phyloP scores from a whole-genome alignment of 345 rosid genomes.

The Adansonia digitata region DNA sequence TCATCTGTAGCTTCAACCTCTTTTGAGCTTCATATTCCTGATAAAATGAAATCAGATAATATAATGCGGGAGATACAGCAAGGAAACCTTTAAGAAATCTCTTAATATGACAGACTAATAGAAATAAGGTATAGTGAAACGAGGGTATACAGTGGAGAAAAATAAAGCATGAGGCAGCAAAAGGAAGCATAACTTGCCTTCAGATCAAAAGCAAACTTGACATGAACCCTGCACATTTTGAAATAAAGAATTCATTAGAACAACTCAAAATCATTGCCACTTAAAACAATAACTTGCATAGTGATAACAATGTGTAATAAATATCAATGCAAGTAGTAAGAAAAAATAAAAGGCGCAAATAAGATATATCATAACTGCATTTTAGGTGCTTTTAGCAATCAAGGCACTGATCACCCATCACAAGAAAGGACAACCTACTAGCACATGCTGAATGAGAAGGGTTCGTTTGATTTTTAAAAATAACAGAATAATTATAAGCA shows the following conservation, averaged over 20 bases:
- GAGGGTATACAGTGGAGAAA: background rate
- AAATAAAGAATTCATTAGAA: constrained; percentile 14
- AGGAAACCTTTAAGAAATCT: background rate
- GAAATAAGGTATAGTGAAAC: background rate
- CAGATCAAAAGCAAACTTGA: constrained; percentile 79
- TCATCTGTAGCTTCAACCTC: constrained; percentile 61
- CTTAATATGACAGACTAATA: background rate
- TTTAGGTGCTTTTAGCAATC: background rate
- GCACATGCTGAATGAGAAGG: background rate
- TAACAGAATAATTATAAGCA: background rate
- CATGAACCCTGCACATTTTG: constrained; percentile 59
- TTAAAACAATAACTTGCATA: background rate
- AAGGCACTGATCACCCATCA: background rate
- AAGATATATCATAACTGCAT: constrained; percentile 1
- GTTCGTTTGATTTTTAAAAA: background rate
- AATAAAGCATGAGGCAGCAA: background rate
- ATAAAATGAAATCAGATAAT: background rate
- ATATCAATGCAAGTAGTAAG: background rate
- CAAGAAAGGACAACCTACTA: background rate
- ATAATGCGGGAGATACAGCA: constrained; percentile 1
- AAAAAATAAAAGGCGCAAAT: background rate
- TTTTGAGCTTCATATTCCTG: constrained; percentile 82
- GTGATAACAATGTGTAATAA: background rate
- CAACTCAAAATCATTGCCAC: background rate
- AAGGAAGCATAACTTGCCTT: constrained; percentile 44